Evolutionary conservation across 2,329 filamentous ascomycete genomes (phyloP), one percentile per base, ranked within the genome.

Genomic region (Lecanicillium sp.): DNA sequence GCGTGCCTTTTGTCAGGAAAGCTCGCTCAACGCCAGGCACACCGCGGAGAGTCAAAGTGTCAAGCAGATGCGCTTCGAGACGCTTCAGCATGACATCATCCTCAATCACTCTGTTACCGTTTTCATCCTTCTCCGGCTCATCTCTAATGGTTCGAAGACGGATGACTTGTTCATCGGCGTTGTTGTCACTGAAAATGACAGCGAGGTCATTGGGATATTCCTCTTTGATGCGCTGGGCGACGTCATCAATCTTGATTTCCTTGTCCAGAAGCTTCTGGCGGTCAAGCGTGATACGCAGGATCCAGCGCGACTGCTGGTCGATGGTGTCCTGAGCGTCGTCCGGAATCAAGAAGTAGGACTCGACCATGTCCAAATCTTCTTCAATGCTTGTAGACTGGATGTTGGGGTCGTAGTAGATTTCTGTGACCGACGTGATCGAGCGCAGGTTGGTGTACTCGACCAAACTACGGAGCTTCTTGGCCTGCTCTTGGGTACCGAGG

Each of bases 171-270:
- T 94, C 84, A 55, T 96, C 90, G 9, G 91, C 90, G 66, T 98
- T 98, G 74, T 96, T 93, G 67, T 98, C 93, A 68, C 90, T 95
- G 75, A 95, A 95, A 52, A 98, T 90, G 56, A 98, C 84, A 12
- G 89, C 89, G 58, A 97, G 73, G 66, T 95, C 90, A 53, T 78
- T 82, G 17, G 82, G 78, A 62, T 95, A 98, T 45, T 90, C 84
- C 55, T 90, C 82, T 72, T 94, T 95, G 70, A 98, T 93, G 61
- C 83, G 86, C 52, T 78, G 73, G 26, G 91, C 91, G 52, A 98
- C 91, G 59, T 98, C 90, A 52, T 93, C 86, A 50, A 98, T 90
- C 27, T 82, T 86, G 54, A 98, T 78, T 52, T 86, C 87, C 77
- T 94, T 98, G 67, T 98, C 93, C 32, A 98, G 81, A 69, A 98